A percentile compares a stretch with the other conserved stretches of the same genome.
Evolutionary conservation across 2,329 filamentous ascomycete species (phyloP).

Genomic region (Fusarium protoensiforme): DNA sequence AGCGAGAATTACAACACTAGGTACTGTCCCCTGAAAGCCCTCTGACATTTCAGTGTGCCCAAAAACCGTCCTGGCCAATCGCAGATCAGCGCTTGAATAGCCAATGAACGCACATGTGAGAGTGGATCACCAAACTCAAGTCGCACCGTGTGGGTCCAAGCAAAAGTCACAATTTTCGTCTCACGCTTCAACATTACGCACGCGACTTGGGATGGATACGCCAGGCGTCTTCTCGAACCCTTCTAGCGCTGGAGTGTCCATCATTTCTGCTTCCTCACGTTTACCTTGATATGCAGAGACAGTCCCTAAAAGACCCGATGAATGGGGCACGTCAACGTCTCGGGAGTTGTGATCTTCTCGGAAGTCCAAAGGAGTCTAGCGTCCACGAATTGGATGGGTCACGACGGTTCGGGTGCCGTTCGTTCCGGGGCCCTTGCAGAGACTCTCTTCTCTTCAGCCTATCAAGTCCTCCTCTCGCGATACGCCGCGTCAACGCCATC

Average conservation of each 20-base stretch:
- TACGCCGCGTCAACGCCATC: background rate
- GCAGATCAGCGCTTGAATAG: background rate
- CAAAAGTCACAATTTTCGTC: background rate
- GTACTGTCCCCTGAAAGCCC: background rate
- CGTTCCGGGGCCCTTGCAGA: background rate
- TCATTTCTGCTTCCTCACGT: background rate
- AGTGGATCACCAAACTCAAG: background rate
- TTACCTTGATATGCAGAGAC: background rate
- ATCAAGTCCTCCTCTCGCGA: background rate
- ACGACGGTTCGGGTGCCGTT: background rate
- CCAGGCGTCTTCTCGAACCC: background rate
- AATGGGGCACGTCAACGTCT: background rate
- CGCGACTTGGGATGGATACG: background rate
- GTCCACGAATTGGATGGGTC: background rate
- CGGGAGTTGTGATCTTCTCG: background rate
- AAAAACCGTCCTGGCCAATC: background rate
- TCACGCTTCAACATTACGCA: background rate
- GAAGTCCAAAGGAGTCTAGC: background rate
- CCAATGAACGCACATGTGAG: background rate
- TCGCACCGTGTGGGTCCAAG: background rate
- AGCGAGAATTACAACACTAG: background rate
- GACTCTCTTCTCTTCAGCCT: background rate
- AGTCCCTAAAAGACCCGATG: background rate
- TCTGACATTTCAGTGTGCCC: background rate
- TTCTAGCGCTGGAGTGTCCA: background rate